phyloP scores from a whole-genome alignment of 257 asterid genomes.

The Primulina eburnea region DNA sequence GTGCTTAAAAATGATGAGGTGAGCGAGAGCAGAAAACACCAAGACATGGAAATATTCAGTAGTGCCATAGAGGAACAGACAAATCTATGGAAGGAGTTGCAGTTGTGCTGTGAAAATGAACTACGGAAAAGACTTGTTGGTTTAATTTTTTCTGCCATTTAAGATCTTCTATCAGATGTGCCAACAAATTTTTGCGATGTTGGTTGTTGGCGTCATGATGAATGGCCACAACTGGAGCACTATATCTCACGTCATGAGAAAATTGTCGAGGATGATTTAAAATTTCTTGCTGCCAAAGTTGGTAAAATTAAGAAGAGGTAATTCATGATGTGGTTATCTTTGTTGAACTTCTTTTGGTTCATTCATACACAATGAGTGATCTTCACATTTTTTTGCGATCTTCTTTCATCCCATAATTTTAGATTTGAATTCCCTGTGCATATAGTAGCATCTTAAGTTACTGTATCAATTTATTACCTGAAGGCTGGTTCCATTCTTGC shows the following conservation, averaged over 20 bases:
- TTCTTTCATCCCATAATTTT: background rate
- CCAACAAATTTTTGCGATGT: constrained; percentile 21
- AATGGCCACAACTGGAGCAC: constrained; percentile 69
- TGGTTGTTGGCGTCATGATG: constrained; percentile 53
- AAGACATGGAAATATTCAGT: constrained; percentile 32
- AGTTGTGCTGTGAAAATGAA: constrained; percentile 60
- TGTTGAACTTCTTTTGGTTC: constrained; percentile 5
- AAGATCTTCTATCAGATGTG: constrained; percentile 30
- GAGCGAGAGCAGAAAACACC: constrained; percentile 27
- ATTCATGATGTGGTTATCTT: background rate
- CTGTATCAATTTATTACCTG: background rate
- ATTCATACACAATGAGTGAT: background rate
- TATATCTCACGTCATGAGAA: constrained; percentile 52
- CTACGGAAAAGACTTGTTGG: constrained; percentile 70
- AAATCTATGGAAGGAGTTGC: constrained; percentile 57
- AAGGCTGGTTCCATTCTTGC: background rate
- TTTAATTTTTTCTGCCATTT: constrained; percentile 41
- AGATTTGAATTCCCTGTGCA: background rate
- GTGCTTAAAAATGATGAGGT: constrained; percentile 40
- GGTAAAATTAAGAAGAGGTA: constrained; percentile 59
- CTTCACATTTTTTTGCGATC: constrained; percentile 12
- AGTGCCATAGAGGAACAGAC: constrained; percentile 31
- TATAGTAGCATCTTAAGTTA: too few relatives aligned
- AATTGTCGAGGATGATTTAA: constrained; percentile 43
- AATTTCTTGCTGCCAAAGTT: constrained; percentile 49